These are phyloP conservation scores for Pythium vanterpoolii DNA, from an alignment of 352 stramenopile genomes.

Conservation along the genomic window DNA sequence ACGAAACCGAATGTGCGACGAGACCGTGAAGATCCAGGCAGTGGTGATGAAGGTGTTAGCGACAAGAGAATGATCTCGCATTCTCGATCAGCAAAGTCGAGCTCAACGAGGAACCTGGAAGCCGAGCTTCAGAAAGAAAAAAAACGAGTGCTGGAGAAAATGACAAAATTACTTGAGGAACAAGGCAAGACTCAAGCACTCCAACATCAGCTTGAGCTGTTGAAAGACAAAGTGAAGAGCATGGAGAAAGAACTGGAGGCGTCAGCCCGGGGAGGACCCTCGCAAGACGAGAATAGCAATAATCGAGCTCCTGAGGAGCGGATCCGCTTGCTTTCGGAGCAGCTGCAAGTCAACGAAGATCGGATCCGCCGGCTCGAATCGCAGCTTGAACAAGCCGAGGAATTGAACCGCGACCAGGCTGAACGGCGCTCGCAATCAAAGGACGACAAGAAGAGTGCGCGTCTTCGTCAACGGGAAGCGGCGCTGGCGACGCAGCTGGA, in stretches of 20 bases:
- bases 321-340: constrained; percentile 29
- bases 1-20: neutral
- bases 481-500: constrained; percentile 36
- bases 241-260: constrained; percentile 26
- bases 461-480: constrained; percentile 21
- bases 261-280: constrained; percentile 6
- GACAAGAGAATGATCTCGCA: neutral
- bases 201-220: constrained; percentile 33
- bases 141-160: constrained; percentile 63
- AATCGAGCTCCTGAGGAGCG: constrained; percentile 26
- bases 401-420: constrained; percentile 4
- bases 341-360: constrained; percentile 33
- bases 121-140: constrained; percentile 64
- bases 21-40: neutral
- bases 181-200: constrained; percentile 63
- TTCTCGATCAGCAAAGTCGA: constrained; percentile 5
- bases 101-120: constrained; percentile 26
- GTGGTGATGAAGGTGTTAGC: neutral
- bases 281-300: neutral
- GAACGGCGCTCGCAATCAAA: neutral
- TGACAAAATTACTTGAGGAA: constrained; percentile 61
- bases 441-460: constrained; percentile 5
- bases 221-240: constrained; percentile 33
- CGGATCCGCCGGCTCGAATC: constrained; percentile 29
- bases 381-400: constrained; percentile 31